Evolutionary conservation across 306 rosid genomes (phyloP).

Genomic region (Vigna trinervia): DNA sequence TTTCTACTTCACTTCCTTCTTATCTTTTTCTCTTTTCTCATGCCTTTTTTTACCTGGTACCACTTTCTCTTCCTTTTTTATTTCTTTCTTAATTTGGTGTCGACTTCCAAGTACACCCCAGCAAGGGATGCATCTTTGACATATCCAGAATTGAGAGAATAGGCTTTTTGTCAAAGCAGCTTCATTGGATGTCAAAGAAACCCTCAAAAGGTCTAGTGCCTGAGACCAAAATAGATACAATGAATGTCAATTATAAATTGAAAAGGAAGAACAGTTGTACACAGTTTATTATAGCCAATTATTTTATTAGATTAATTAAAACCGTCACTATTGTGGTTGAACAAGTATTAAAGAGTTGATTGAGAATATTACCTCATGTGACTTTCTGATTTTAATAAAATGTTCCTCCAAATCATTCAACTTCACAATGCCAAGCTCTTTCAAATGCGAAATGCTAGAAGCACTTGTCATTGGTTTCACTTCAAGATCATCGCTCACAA

Average conservation of each 20-base stretch:
- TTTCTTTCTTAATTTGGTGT: neutral
- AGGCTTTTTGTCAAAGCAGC: neutral
- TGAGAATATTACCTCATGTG: neutral
- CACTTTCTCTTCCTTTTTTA: neutral
- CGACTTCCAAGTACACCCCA: neutral
- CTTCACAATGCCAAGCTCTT: neutral
- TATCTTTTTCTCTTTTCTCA: neutral
- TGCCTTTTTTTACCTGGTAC: neutral
- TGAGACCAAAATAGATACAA: neutral
- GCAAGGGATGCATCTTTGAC: neutral
- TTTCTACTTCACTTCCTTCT: too few relatives aligned
- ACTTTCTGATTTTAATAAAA: neutral
- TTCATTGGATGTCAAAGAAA: neutral
- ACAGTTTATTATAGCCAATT: neutral
- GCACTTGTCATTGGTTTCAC: neutral
- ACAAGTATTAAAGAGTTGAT: neutral
- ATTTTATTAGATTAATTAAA: neutral
- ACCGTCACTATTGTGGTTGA: neutral
- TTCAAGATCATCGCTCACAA: neutral
- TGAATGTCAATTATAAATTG: neutral
- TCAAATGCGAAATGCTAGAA: neutral
- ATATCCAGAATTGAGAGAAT: neutral
- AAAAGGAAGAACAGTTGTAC: neutral
- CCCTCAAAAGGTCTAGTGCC: constrained; percentile 8
- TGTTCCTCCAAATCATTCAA: neutral